Evolutionary conservation across 306 rosid species (phyloP), one percentile per base, ranked within the genome.

Genomic region (Albizia julibrissin): DNA sequence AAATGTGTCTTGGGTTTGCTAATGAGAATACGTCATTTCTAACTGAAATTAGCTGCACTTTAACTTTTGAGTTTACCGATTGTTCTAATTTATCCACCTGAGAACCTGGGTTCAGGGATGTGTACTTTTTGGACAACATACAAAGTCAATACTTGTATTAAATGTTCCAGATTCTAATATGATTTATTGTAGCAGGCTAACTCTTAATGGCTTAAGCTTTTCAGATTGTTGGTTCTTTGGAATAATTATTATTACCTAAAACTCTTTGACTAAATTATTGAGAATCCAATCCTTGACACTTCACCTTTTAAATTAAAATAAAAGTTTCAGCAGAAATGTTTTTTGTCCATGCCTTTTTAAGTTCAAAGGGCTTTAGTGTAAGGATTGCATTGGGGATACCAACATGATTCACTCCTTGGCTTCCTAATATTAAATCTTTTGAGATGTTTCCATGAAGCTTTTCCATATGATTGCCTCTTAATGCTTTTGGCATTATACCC

Each of bases 401-500:
- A 21, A 18, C 39, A 37, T 37, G n/a, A 37, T 8, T 37, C 42
- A 37, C 43, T 68, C 47, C 27, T 68, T 8, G 31, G 52, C 18
- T 19, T 69, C 52, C 72, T 69, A 18, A 21, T 16, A 69, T 37
- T 69, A 21, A 39, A 69, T 29, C 49, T 69, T 68, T 39, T 69
- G 8, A 42, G 74, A 39, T 69, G 19, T 13, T n/a, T 39, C 29
- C 27, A 8, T 37, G 73, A 10, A n/a, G 44, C 16, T 39, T 69
- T 33, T 67, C 72, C 72, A 69, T 69, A n/a, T 40, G 49, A 69
- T 40, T n/a, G 46, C 52, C 74, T 69, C 18, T 40, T n/a, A 18
- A 6, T 52, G 83, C 66, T 65, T 83, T 76, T 76, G 14, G 56
- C 80, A 52, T 44, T 15, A 40, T 62, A 67, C 27, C 61, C 72